These are phyloP conservation scores for Aspergillus nanangensis DNA, from an alignment of 495 filamentous ascomycete species.

Conservation along the genomic window DNA sequence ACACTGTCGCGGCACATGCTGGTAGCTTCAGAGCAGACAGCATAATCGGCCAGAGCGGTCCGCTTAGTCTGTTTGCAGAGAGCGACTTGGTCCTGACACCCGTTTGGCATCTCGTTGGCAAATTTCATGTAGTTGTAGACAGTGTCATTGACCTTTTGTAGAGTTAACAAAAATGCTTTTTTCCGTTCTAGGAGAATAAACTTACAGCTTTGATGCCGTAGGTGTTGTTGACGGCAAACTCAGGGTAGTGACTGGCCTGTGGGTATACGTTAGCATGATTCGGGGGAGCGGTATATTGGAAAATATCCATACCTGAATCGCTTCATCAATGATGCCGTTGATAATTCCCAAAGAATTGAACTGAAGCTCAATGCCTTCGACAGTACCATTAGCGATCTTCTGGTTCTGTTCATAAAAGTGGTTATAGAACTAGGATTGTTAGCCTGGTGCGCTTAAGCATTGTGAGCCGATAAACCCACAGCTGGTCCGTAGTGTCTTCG, in stretches of 20 bases:
- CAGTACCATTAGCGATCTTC: slow-evolving; percentile 40
- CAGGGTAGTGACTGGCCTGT: slow-evolving; percentile 55
- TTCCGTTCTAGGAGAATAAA: not conserved
- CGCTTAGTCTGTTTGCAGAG: slow-evolving; percentile 43
- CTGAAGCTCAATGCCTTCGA: slow-evolving; percentile 33
- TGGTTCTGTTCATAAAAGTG: slow-evolving; percentile 63
- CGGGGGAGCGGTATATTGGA: too few relatives aligned
- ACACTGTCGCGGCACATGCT: slow-evolving; percentile 41
- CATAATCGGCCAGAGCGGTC: slow-evolving; percentile 35
- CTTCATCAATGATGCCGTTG: slow-evolving; percentile 73
- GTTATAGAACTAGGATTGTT: slow-evolving; percentile 31
- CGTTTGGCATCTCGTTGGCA: slow-evolving; percentile 46
- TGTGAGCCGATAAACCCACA: slow-evolving; percentile 39
- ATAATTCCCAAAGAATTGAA: slow-evolving; percentile 48
- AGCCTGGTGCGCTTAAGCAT: slow-evolving; percentile 30
- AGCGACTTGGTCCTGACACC: slow-evolving; percentile 55
- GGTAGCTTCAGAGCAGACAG: slow-evolving; percentile 34
- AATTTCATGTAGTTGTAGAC: slow-evolving; percentile 48
- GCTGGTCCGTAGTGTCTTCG: slow-evolving; percentile 42
- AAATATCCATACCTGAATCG: slow-evolving; percentile 51
- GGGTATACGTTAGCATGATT: too few relatives aligned
- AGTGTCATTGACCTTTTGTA: slow-evolving; percentile 45
- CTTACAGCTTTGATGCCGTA: slow-evolving; percentile 64
- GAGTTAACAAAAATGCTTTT: not conserved
- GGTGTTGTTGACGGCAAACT: slow-evolving; percentile 67